Percentiles rank a stretch among this genome's conserved stretches.
Evolutionary conservation across 1,284 basidiomycete genomes (phyloP).

Genomic region (Ceratobasidium sp.): DNA sequence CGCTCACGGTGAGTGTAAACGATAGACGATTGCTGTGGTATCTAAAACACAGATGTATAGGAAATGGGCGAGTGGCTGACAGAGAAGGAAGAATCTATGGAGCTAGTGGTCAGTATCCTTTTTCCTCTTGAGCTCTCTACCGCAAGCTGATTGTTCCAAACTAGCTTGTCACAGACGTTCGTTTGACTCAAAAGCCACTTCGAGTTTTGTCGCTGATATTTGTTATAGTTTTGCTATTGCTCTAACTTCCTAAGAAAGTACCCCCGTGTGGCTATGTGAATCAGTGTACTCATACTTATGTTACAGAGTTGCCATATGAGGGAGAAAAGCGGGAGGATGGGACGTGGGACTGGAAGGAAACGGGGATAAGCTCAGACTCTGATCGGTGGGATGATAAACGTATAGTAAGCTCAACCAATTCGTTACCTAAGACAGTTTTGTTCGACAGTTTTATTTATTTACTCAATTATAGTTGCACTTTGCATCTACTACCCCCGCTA

Average conservation of each 20-base stretch:
- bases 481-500: neutral
- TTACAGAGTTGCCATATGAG: conserved; percentile 1
- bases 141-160: neutral
- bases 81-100: neutral
- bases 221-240: neutral
- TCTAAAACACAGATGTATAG: neutral
- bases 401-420: neutral
- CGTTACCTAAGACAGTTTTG: neutral
- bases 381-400: neutral
- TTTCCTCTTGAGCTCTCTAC: neutral
- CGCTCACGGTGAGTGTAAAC: neutral
- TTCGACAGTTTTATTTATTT: neutral
- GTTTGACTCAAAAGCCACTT: neutral
- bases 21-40: neutral
- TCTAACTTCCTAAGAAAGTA: neutral
- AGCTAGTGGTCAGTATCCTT: neutral
- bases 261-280: neutral
- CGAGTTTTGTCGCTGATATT: neutral
- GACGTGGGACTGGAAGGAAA: neutral
- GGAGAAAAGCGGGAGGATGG: neutral
- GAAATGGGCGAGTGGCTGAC: neutral
- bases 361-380: neutral
- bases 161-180: neutral
- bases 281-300: no score
- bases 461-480: conserved; percentile 6